Percentiles rank a stretch among this genome's conserved stretches.
Evolutionary conservation across 1,284 basidiomycete species (phyloP).

Genomic region (Sanghuangporus weigelae): DNA sequence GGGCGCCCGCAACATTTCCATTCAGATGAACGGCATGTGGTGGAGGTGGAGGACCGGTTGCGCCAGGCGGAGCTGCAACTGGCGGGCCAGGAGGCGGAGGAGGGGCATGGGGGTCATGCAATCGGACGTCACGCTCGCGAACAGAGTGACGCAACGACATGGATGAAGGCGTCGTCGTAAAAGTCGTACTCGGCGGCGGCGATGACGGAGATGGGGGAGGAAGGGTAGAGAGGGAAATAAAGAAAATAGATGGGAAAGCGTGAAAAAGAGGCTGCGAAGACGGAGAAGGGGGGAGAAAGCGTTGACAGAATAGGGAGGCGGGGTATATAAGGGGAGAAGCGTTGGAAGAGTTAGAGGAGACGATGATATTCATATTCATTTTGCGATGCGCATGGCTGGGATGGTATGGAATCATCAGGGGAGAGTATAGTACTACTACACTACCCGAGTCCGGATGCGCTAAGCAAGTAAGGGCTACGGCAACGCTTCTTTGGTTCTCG

Average conservation of each 20-base stretch:
- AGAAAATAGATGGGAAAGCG: constrained; percentile 31
- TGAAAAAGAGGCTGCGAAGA: not conserved
- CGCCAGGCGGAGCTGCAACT: not conserved
- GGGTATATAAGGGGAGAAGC: not conserved
- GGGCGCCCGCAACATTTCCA: constrained; percentile 38
- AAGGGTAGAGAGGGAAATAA: constrained; percentile 24
- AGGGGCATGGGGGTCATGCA: constrained; percentile 48
- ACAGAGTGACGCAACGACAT: constrained; percentile 63
- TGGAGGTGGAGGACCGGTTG: constrained; percentile 28
- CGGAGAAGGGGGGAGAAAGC: not conserved
- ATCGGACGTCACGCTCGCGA: constrained; percentile 59
- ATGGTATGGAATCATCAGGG: not conserved
- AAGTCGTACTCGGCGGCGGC: constrained; percentile 26
- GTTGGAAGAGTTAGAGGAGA: constrained; percentile 13
- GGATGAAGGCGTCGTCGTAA: constrained; percentile 19
- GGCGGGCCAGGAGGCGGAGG: constrained; percentile 18
- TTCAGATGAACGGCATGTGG: constrained; percentile 43
- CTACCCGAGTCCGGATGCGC: constrained; percentile 1
- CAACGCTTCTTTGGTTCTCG: not conserved
- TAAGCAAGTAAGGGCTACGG: not conserved
- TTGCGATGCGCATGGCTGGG: not conserved
- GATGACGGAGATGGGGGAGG: constrained; percentile 20
- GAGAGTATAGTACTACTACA: too few relatives aligned
- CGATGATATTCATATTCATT: not conserved
- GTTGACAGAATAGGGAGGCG: constrained; percentile 6